Percentiles rank a stretch among this genome's conserved stretches.
These are phyloP conservation scores for Cyclocybe cylindracea DNA, from an alignment of 768 basidiomycete genomes.

Conservation along the genomic window DNA sequence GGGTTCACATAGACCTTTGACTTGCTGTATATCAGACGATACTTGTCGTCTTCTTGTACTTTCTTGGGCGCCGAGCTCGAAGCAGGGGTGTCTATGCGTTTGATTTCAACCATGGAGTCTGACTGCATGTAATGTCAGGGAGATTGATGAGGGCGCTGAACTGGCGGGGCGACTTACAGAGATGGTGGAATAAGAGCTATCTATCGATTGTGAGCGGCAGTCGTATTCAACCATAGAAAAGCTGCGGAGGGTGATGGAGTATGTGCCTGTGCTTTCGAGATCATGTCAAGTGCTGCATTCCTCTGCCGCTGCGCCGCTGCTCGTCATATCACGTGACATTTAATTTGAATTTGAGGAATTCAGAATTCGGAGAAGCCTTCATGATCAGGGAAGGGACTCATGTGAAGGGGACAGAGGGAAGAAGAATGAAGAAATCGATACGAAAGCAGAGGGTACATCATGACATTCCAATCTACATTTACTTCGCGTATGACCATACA, in stretches of 20 bases:
- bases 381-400: too few relatives aligned
- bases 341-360: not conserved
- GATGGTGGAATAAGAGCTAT: conserved; percentile 27
- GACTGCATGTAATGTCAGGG: conserved; percentile 28
- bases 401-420: too few relatives aligned
- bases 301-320: conserved; percentile 7
- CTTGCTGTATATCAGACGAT: conserved; percentile 84
- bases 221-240: conserved; percentile 19
- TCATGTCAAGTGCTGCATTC: not conserved
- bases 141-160: not conserved
- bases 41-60: conserved; percentile 56
- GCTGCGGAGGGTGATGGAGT: not conserved
- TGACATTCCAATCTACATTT: conserved; percentile 33
- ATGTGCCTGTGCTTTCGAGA: conserved; percentile 1
- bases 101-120: conserved; percentile 80
- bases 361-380: not conserved
- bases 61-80: conserved; percentile 14
- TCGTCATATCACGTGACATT: conserved; percentile 21
- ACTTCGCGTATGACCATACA: conserved; percentile 97
- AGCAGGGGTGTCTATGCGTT: conserved; percentile 36
- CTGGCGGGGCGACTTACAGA: conserved; percentile 23
- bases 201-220: conserved; percentile 20
- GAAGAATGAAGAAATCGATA: conserved; percentile 12
- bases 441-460: conserved; percentile 20
- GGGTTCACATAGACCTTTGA: conserved; percentile 97